Evolutionary conservation across 306 rosid genomes (phyloP), one percentile per base, ranked within the genome.

Genomic region (Bauhinia variegata): DNA sequence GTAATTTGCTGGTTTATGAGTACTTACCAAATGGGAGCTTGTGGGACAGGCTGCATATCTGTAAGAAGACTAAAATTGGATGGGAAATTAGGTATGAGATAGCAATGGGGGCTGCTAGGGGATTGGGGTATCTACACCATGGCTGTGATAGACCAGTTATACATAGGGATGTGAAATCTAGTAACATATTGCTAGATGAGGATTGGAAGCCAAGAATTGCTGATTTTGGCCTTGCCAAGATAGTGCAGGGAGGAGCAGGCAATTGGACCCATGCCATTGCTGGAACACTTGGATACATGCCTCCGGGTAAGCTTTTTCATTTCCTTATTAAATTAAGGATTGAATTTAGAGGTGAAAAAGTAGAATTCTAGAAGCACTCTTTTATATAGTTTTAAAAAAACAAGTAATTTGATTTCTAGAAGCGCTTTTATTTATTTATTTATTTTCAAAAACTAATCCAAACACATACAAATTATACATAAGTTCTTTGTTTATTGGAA

Each of bases 181-280:
- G 97, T 62, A 92, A 92, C 42, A 92, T 92, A 70, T 80, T 92
- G 70, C 74, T 92, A 37, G 95, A 92, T 66, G 89, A 66, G 53
- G 74, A 80, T 48, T 89, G 87, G 97, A 89, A 83, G 81, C 96
- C 97, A 28, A 85, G 78, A 69, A 89, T 92, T 68, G 97, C 96
- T 72, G 97, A 89, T 73, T 92, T 92, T 63, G 97, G 97, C 3
- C 84, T 92, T 12, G 97, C 97, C 11, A 92, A 83, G 84, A 85
- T 92, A 67, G 75, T 85, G 64, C 90, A 80, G 3, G 81, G 88
- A 50, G 89, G 72, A 64, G 78, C 63, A 53, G 88, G 82, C 37
- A 89, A 83, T 74, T 83, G 84, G 78, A 80, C 95, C 13, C 82
- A 75, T 67, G 87, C 80, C 75, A 80, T 92, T 77, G 88, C 95